Evolutionary conservation across 495 filamentous ascomycete species (phyloP).

Genomic region (Podospora pseudopauciseta): DNA sequence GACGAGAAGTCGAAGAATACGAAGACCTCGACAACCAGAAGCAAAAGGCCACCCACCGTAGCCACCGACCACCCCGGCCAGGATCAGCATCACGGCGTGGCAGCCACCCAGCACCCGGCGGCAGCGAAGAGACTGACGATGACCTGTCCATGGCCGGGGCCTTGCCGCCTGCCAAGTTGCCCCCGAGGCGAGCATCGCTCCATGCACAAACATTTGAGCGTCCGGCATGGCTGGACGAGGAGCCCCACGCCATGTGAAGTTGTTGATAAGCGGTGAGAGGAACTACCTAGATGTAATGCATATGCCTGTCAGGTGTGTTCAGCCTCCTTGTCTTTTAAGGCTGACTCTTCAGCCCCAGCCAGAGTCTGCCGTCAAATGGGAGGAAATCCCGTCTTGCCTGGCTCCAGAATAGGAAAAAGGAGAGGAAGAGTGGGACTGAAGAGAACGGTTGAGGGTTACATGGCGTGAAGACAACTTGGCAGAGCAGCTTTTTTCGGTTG

Average conservation of each 20-base stretch:
- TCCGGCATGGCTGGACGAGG: slow-evolving; percentile 12
- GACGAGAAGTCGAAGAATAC: not conserved
- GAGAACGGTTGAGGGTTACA: not conserved
- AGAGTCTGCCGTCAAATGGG: not conserved
- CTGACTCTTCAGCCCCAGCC: not conserved
- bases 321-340: not conserved
- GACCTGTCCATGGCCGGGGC: not conserved
- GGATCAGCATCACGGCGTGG: not conserved
- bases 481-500: not conserved
- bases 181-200: slow-evolving; percentile 13
- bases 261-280: not conserved
- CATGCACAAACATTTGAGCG: slow-evolving; percentile 6
- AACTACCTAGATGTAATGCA: slow-evolving; percentile 33
- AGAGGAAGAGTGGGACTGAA: not conserved
- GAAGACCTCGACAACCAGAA: not conserved
- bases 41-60: not conserved
- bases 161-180: not conserved
- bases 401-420: not conserved
- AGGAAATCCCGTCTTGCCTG: not conserved
- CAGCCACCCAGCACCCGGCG: not conserved
- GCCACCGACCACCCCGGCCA: not conserved
- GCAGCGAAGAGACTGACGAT: not conserved
- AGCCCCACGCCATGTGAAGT: slow-evolving; percentile 15
- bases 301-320: not conserved
- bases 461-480: not conserved